Conservation (phyloP, 2,329 filamentous ascomycete species). For the Colletotrichum tamarilloi region DNA sequence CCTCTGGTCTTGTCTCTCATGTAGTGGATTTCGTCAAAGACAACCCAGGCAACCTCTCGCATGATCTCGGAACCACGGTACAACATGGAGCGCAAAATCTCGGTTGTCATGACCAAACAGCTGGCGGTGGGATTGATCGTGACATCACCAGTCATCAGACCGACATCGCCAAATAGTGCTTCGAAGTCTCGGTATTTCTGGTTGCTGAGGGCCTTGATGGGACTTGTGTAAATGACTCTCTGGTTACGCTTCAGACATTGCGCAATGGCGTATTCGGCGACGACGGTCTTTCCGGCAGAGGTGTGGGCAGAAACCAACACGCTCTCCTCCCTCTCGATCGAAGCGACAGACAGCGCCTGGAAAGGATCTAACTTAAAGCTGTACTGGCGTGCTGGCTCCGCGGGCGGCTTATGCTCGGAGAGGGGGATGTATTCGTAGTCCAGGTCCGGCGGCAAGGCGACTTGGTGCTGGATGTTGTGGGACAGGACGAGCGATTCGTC, state of each 20-base stretch:
- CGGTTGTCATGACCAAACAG: slow-evolving; percentile 98
- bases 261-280: slow-evolving; percentile 97
- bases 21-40: slow-evolving; percentile 99
- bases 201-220: slow-evolving; percentile 98
- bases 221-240: slow-evolving; percentile 98
- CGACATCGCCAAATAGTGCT: slow-evolving; percentile 95
- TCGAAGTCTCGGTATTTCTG: slow-evolving; percentile 98
- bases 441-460: slow-evolving; percentile 91
- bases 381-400: slow-evolving; percentile 84
- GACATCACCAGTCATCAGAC: slow-evolving; percentile 98
- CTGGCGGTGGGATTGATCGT: slow-evolving; percentile 99
- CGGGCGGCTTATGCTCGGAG: slow-evolving; percentile 91
- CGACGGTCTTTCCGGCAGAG: slow-evolving; percentile 96
- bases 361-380: slow-evolving; percentile 96
- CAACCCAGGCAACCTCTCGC: slow-evolving; percentile 98
- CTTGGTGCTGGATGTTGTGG: slow-evolving; percentile 98
- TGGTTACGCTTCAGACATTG: slow-evolving; percentile 98
- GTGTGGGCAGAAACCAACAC: slow-evolving; percentile 97
- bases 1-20: slow-evolving; percentile 94
- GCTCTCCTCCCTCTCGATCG: slow-evolving; percentile 96
- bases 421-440: slow-evolving; percentile 97
- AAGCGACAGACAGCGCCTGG: slow-evolving; percentile 93
- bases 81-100: slow-evolving; percentile 98
- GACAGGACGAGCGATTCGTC: slow-evolving; percentile 84
- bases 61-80: slow-evolving; percentile 99